Percentiles rank a stretch among this genome's conserved stretches.
These are phyloP conservation scores for Choricystis sp. DNA, from an alignment of 139 green algal species.

Conservation along the genomic window DNA sequence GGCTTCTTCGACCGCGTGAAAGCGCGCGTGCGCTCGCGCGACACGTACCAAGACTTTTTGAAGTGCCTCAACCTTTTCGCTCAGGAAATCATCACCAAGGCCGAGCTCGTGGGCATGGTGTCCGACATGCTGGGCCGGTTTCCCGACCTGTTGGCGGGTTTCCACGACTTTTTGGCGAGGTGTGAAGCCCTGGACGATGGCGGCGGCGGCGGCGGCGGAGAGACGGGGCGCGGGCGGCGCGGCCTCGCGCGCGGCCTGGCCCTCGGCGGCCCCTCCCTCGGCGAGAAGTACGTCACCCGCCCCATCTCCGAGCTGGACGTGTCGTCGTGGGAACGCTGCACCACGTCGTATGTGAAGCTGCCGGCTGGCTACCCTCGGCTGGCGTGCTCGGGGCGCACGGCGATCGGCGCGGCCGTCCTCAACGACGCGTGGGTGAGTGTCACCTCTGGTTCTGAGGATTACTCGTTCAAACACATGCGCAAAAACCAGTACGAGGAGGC, in stretches of 20 bases:
- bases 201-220: no score
- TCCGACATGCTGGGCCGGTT: constrained; percentile 73
- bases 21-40: constrained; percentile 13
- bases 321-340: constrained; percentile 44
- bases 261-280: constrained; percentile 2
- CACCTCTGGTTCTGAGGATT: constrained; percentile 83
- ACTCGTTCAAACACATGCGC: constrained; percentile 88
- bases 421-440: constrained; percentile 89
- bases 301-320: constrained; percentile 86
- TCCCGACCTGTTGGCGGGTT: constrained; percentile 68
- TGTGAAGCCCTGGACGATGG: constrained; percentile 30
- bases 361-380: constrained; percentile 60
- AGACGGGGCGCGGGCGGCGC: no score
- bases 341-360: constrained; percentile 81
- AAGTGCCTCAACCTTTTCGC: constrained; percentile 91
- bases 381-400: constrained; percentile 20
- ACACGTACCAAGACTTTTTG: constrained; percentile 83
- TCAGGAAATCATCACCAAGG: constrained; percentile 75
- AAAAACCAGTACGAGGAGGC: constrained; percentile 98
- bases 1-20: constrained; percentile 48
- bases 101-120: constrained; percentile 64
- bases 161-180: constrained; percentile 61
- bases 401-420: constrained; percentile 39
- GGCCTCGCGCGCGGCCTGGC: no score
- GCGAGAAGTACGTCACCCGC: constrained; percentile 70